Base-by-base conservation (phyloP, 139 green algal genomes). In the Auxenochlorella protothecoides region DNA sequence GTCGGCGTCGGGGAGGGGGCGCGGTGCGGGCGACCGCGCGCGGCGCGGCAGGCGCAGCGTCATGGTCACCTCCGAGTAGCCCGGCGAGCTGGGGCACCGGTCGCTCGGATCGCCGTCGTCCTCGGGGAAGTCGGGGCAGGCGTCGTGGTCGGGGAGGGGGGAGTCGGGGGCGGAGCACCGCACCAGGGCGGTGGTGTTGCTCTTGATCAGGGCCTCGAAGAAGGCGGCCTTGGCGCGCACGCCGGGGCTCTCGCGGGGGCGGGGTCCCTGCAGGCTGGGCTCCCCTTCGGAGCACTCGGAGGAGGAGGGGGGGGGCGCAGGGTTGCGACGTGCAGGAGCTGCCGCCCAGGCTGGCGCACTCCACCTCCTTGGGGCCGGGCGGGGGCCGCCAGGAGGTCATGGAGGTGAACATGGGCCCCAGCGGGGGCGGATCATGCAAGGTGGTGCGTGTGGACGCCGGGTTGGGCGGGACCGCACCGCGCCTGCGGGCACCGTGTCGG, bases 151-250 rank as follows among this genome's bases (percentile, higher is more conserved):
- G 63, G 14, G 63, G 12, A 27, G 63, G 15, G 14, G 12, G 12
- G 14, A 53, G 13, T 13, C 14, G 14, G 63, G 14, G 8, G 11
- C 13, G 27, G 27, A 44, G 63, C 14, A 66, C 12, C 15, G 63
- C 6, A 66, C 14, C 63, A 66, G 59, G 3, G 68, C 14, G 2
- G 66, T 72, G 59, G 74, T 74, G 63, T 71, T 74, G 63, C 53
- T 69, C 4, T 59, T 60, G 57, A 76, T 76, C 7, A 80, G 63
- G 2, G 75, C 71, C 52, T 80, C 75, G 57, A 80, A 80, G 52
- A 62, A 80, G 5, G 69, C 69, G 11, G 74, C 74, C 57, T 63
- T 79, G 10, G 53, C 9, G 2, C 74, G 61, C n/a, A 79, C 74
- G 2, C 3, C 53, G 5, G 53, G 44, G 1, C 4, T 16, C 68